Percentiles rank a stretch among this genome's conserved stretches.
Conservation (phyloP, 1,284 basidiomycete species). For the Cerioporus squamosus region DNA sequence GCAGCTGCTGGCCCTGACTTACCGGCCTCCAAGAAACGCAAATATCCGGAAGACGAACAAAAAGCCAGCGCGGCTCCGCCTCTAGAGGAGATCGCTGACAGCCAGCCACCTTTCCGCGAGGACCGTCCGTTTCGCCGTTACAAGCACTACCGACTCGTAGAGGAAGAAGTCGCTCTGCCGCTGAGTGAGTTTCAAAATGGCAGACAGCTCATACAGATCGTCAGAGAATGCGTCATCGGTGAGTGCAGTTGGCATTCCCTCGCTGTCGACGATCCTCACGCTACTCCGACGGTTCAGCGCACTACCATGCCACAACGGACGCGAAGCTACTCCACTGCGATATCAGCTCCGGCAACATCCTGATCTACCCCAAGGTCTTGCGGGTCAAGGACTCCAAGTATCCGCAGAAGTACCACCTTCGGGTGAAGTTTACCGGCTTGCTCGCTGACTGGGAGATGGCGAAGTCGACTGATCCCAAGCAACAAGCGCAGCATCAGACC, state of each 20-base stretch:
- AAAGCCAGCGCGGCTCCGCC: too few relatives aligned
- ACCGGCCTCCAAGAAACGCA: neutral
- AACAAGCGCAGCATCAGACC: neutral
- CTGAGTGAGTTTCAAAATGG: neutral
- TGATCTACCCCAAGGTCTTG: neutral
- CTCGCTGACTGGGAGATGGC: conserved; percentile 19
- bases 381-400: neutral
- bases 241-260: conserved; percentile 17
- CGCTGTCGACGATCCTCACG: too few relatives aligned
- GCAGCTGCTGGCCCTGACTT: neutral
- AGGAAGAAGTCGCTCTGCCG: conserved; percentile 23
- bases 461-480: neutral
- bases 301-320: neutral
- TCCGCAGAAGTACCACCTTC: too few relatives aligned
- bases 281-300: too few relatives aligned
- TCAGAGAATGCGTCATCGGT: conserved; percentile 11
- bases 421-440: neutral
- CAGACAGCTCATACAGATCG: neutral
- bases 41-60: too few relatives aligned
- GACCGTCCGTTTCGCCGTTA: neutral
- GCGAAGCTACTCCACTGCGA: conserved; percentile 5
- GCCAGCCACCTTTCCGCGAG: neutral
- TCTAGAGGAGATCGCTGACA: too few relatives aligned
- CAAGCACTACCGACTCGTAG: conserved; percentile 19
- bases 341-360: conserved; percentile 10